These are phyloP conservation scores for Myotisia sp. DNA, from an alignment of 2,329 filamentous ascomycete species.

Conservation along the genomic window DNA sequence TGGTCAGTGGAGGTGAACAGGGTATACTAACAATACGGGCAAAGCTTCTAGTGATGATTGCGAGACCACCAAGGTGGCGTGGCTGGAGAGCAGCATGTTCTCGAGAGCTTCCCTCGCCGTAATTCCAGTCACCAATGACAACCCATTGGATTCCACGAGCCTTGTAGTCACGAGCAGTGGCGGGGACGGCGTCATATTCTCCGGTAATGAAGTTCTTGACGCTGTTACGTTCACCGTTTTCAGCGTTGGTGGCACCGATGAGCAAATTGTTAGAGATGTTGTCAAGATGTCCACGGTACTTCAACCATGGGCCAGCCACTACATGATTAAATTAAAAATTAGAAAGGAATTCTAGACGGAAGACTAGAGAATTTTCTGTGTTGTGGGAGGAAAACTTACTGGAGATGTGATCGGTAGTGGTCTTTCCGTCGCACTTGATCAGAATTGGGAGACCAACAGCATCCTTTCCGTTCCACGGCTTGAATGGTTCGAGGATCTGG, in stretches of 20 bases:
- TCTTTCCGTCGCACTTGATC: constrained; percentile 95
- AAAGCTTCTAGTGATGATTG: constrained; percentile 90
- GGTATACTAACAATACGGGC: constrained; percentile 61
- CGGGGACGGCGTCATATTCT: constrained; percentile 76
- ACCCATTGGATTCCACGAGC: constrained; percentile 92
- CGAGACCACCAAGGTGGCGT: constrained; percentile 88
- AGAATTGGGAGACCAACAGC: constrained; percentile 70
- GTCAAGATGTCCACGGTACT: constrained; percentile 97
- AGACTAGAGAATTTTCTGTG: background rate
- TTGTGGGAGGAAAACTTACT: constrained; percentile 26
- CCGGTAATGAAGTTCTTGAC: constrained; percentile 79
- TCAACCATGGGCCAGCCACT: constrained; percentile 88
- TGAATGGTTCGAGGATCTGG: constrained; percentile 76
- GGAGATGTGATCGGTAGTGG: constrained; percentile 92
- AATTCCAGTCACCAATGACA: constrained; percentile 98
- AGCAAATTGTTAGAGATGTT: constrained; percentile 99
- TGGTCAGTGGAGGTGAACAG: background rate
- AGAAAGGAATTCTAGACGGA: background rate
- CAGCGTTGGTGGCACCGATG: constrained; percentile 91
- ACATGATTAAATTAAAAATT: constrained; percentile 7
- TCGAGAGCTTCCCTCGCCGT: constrained; percentile 92
- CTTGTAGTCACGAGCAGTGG: constrained; percentile 96
- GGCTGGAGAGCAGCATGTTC: constrained; percentile 98
- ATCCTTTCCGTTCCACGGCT: constrained; percentile 85
- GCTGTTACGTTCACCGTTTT: constrained; percentile 96